Percentiles rank a stretch among this genome's conserved stretches.
phyloP scores from a whole-genome alignment of 345 rosid genomes.

The Gossypium anomalum region DNA sequence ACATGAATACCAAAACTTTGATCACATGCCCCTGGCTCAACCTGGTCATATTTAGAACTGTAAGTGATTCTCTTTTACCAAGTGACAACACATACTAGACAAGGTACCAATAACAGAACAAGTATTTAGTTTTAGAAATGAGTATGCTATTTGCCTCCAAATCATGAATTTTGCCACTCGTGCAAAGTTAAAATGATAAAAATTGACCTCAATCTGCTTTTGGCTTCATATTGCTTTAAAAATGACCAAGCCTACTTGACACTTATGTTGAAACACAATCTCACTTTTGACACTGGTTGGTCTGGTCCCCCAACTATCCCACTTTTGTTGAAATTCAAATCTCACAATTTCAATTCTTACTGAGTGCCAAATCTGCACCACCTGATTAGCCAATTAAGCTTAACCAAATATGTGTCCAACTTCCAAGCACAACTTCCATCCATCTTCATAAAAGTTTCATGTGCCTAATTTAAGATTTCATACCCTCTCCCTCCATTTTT shows the following conservation, averaged over 20 bases:
- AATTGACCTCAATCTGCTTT: neutral
- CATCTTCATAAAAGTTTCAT: neutral
- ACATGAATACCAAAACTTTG: constrained; percentile 99
- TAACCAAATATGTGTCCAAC: neutral
- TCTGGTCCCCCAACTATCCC: neutral
- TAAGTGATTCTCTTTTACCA: constrained; percentile 1
- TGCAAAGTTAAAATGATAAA: neutral
- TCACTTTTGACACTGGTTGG: neutral
- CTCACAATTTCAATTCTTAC: neutral
- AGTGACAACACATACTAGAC: neutral
- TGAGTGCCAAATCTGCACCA: neutral
- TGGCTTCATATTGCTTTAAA: neutral
- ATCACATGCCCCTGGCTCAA: constrained; percentile 94
- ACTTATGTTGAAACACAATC: neutral
- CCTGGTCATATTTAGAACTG: constrained; percentile 34
- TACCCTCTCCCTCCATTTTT: neutral
- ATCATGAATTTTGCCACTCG: neutral
- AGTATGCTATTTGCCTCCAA: neutral
- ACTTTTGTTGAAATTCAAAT: neutral
- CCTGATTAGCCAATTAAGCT: neutral
- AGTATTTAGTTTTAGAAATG: neutral
- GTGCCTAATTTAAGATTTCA: neutral
- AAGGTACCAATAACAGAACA: neutral
- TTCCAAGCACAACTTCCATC: neutral
- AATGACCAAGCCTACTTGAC: neutral